phyloP scores from a whole-genome alignment of 805 yeast genomes.

The Crinitomyces ghanaensis region DNA sequence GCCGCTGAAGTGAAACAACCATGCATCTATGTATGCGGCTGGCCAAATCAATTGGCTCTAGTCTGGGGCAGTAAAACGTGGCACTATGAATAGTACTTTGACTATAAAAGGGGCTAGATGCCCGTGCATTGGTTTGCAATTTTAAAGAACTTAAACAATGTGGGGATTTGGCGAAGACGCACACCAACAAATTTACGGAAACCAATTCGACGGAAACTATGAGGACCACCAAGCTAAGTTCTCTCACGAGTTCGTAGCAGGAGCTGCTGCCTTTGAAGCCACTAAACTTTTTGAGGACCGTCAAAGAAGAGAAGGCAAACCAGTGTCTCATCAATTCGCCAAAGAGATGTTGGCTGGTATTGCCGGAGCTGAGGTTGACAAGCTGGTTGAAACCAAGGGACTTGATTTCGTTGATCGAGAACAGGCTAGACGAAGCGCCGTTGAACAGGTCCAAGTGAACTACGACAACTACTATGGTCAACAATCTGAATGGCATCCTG shows the following conservation, averaged over 20 bases:
- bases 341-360: constrained; percentile 19
- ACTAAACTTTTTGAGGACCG: constrained; percentile 16
- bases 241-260: constrained; percentile 19
- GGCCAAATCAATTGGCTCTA: too few species aligned
- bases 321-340: constrained; percentile 17
- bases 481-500: constrained; percentile 10
- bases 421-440: constrained; percentile 14
- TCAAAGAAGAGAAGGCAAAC: constrained; percentile 17
- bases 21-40: too few species aligned
- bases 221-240: constrained; percentile 15
- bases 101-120: too few species aligned
- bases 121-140: too few species aligned
- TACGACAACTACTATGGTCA: constrained; percentile 18
- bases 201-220: constrained; percentile 10
- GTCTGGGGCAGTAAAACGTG: too few species aligned
- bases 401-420: constrained; percentile 17
- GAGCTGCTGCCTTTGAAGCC: constrained; percentile 21
- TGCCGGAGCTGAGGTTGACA: constrained; percentile 21
- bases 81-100: too few species aligned
- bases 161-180: constrained; percentile 13
- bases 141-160: constrained; percentile 10
- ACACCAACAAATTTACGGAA: constrained; percentile 8
- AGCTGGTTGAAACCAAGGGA: constrained; percentile 19
- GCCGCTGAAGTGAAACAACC: too few species aligned
- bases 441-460: constrained; percentile 13